Evolutionary conservation across 441 rosid genomes (phyloP).

Genomic region (Erodium trifolium): DNA sequence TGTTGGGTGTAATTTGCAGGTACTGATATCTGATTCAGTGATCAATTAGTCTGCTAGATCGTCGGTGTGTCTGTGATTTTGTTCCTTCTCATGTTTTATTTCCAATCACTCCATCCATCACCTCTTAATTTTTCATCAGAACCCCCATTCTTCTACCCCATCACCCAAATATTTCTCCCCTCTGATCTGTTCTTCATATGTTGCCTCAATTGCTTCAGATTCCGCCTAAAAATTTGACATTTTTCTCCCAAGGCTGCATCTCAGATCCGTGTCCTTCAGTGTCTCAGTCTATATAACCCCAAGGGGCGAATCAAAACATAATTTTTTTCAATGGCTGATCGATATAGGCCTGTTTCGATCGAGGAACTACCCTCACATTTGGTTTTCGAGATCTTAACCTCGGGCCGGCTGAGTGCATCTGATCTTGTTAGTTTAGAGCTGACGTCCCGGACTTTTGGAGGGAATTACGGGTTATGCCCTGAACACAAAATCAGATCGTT

Average conservation of each 20-base stretch:
- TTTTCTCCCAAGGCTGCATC: background rate
- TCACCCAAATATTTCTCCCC: constrained; percentile 52
- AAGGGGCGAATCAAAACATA: background rate
- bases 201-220: constrained; percentile 67
- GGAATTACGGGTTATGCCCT: constrained; percentile 50
- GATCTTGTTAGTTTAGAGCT: constrained; percentile 67
- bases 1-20: constrained; percentile 4
- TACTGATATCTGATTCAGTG: constrained; percentile 1
- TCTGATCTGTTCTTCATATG: constrained; percentile 66
- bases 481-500: constrained; percentile 50
- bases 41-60: background rate
- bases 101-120: constrained; percentile 44
- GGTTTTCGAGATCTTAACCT: constrained; percentile 68
- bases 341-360: constrained; percentile 38
- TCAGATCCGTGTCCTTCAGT: background rate
- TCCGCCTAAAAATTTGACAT: constrained; percentile 70
- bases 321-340: constrained; percentile 48
- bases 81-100: constrained; percentile 76
- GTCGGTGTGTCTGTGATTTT: constrained; percentile 20
- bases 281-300: background rate
- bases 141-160: constrained; percentile 39
- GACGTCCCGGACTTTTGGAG: constrained; percentile 72
- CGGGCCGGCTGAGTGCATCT: constrained; percentile 50
- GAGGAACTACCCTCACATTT: constrained; percentile 90
- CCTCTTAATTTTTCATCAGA: constrained; percentile 36